Percentiles rank a stretch among this genome's conserved stretches.
Evolutionary conservation across 495 filamentous ascomycete genomes (phyloP).

Genomic region (Chaetomium tenue): DNA sequence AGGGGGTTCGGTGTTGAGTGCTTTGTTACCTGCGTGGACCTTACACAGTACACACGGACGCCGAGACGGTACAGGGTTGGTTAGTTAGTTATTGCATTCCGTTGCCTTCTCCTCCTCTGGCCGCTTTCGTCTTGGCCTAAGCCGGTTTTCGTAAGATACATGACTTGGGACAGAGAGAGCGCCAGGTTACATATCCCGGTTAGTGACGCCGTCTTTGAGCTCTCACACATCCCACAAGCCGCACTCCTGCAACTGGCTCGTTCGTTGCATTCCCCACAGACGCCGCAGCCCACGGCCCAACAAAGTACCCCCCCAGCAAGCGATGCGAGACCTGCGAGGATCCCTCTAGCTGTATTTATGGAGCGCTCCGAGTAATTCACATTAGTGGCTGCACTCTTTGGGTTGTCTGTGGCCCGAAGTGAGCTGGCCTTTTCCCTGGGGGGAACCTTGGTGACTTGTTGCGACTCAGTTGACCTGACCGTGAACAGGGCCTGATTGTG

Average conservation of each 20-base stretch:
- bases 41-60: too few relatives aligned
- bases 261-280: constrained; percentile 18
- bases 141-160: too few relatives aligned
- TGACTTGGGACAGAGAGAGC: not conserved
- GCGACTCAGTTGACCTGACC: constrained; percentile 31
- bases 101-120: not conserved
- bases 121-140: not conserved
- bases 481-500: constrained; percentile 16
- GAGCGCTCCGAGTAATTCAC: constrained; percentile 13
- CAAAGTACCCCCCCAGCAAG: constrained; percentile 25
- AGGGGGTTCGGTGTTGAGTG: not conserved
- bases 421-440: constrained; percentile 26
- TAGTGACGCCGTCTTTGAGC: constrained; percentile 12
- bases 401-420: constrained; percentile 30
- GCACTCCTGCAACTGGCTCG: constrained; percentile 5
- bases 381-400: constrained; percentile 22
- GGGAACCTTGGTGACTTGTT: constrained; percentile 26
- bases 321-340: constrained; percentile 33
- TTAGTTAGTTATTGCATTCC: too few relatives aligned
- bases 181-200: constrained; percentile 8
- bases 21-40: not conserved
- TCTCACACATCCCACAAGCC: constrained; percentile 6
- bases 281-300: constrained; percentile 21
- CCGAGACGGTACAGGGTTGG: not conserved
- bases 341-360: constrained; percentile 24